Percentiles rank a stretch among this genome's conserved stretches.
phyloP scores from a whole-genome alignment of 768 basidiomycete species.

The Collybia mongolica region DNA sequence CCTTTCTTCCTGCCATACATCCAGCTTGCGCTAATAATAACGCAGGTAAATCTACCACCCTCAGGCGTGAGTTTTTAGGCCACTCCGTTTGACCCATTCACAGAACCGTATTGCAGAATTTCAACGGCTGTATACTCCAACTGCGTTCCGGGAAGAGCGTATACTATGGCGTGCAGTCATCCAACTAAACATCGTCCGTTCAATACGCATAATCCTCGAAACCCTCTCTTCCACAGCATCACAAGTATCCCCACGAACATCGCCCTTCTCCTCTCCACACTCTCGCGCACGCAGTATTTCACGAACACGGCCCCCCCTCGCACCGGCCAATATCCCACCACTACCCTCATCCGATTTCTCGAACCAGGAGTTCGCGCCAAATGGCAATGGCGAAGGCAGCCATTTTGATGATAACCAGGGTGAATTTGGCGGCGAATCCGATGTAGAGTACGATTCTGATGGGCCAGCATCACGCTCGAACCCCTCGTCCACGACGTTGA shows the following conservation, averaged over 20 bases:
- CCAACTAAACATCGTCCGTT: conserved; percentile 79
- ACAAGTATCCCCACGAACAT: conserved; percentile 30
- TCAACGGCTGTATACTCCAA: conserved; percentile 72
- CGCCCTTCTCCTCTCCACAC: conserved; percentile 35
- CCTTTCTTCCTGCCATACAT: not conserved
- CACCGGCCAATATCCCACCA: conserved; percentile 20
- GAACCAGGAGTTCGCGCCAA: conserved; percentile 5
- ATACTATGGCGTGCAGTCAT: conserved; percentile 83
- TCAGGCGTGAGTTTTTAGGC: conserved; percentile 61
- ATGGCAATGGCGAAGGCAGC: conserved; percentile 5
- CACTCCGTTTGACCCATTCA: not conserved
- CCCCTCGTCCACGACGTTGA: conserved; percentile 22
- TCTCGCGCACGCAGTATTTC: conserved; percentile 34
- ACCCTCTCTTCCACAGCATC: conserved; percentile 33
- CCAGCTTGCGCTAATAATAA: conserved; percentile 6
- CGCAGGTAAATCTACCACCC: conserved; percentile 76
- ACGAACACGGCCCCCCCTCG: conserved; percentile 16
- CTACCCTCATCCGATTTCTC: conserved; percentile 11
- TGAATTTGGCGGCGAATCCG: conserved; percentile 20
- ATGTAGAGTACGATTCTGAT: conserved; percentile 23
- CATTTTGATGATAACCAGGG: conserved; percentile 5
- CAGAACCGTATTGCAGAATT: conserved; percentile 50
- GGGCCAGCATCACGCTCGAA: conserved; percentile 14
- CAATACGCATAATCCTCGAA: conserved; percentile 72
- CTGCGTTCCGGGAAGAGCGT: conserved; percentile 72